Conservation (phyloP, 805 yeast genomes). For the Monosporozyma servazzii region DNA sequence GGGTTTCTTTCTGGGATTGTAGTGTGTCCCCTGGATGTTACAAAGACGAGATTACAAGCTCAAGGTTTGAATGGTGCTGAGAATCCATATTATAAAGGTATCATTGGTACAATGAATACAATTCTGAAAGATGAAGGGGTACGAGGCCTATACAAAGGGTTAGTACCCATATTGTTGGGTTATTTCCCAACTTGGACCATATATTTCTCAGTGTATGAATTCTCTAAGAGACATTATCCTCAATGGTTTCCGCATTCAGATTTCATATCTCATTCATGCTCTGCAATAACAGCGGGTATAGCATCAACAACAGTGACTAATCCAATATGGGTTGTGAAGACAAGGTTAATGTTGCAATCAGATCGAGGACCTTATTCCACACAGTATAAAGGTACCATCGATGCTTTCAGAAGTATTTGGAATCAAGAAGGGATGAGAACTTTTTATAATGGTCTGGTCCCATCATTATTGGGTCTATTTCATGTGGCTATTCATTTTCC, state of each 20-base stretch:
- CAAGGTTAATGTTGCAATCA: constrained; percentile 84
- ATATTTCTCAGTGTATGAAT: constrained; percentile 83
- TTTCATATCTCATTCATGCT: constrained; percentile 33
- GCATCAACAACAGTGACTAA: constrained; percentile 77
- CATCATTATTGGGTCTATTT: constrained; percentile 79
- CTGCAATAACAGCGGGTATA: constrained; percentile 84
- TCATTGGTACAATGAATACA: constrained; percentile 51
- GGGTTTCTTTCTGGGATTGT: constrained; percentile 83
- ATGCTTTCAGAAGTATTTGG: constrained; percentile 77
- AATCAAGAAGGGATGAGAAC: constrained; percentile 68
- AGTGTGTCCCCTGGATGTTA: constrained; percentile 94
- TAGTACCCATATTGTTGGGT: constrained; percentile 86
- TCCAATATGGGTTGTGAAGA: constrained; percentile 97
- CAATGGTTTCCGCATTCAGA: constrained; percentile 29
- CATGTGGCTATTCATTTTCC: constrained; percentile 98
- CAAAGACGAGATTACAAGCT: constrained; percentile 89
- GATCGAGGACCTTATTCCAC: constrained; percentile 21
- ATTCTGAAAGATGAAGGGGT: constrained; percentile 73
- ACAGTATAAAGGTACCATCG: constrained; percentile 58
- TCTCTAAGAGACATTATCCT: constrained; percentile 53
- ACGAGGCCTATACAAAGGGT: constrained; percentile 78
- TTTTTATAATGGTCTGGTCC: constrained; percentile 82
- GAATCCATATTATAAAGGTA: constrained; percentile 44
- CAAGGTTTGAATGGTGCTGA: constrained; percentile 48
- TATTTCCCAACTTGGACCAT: constrained; percentile 98